phyloP scores from a whole-genome alignment of 768 basidiomycete genomes.

The Clavulina sp. region DNA sequence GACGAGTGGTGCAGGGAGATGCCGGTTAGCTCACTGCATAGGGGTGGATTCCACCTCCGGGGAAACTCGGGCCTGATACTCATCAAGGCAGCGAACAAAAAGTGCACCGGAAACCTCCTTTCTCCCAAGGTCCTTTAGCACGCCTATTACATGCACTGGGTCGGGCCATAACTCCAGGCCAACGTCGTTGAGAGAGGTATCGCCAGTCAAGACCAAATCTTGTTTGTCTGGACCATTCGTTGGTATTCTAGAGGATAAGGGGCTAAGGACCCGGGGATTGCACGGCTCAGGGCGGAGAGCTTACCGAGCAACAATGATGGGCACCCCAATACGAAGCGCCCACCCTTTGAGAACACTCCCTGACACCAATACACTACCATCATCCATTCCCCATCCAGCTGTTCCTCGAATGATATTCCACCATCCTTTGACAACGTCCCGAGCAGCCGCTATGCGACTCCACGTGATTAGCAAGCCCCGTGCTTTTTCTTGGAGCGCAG shows the following conservation, averaged over 20 bases:
- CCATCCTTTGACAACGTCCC: conserved; percentile 36
- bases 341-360: too few relatives aligned
- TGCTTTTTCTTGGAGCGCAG: conserved; percentile 39
- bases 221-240: too few relatives aligned
- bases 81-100: conserved; percentile 57
- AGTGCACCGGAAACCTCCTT: conserved; percentile 53
- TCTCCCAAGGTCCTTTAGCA: conserved; percentile 47
- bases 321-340: too few relatives aligned
- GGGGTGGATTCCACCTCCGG: too few relatives aligned
- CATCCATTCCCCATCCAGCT: conserved; percentile 13
- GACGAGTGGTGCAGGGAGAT: background rate
- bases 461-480: conserved; percentile 50
- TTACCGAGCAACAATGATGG: too few relatives aligned
- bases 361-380: too few relatives aligned
- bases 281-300: too few relatives aligned
- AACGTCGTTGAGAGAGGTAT: background rate
- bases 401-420: conserved; percentile 35
- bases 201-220: background rate
- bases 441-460: conserved; percentile 43
- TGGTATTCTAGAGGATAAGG: too few relatives aligned
- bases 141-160: conserved; percentile 46
- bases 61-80: too few relatives aligned
- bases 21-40: too few relatives aligned
- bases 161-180: conserved; percentile 58
- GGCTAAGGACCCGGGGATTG: too few relatives aligned